Evolutionary conservation across 495 filamentous ascomycete species (phyloP).

Genomic region (Tuber indicum): DNA sequence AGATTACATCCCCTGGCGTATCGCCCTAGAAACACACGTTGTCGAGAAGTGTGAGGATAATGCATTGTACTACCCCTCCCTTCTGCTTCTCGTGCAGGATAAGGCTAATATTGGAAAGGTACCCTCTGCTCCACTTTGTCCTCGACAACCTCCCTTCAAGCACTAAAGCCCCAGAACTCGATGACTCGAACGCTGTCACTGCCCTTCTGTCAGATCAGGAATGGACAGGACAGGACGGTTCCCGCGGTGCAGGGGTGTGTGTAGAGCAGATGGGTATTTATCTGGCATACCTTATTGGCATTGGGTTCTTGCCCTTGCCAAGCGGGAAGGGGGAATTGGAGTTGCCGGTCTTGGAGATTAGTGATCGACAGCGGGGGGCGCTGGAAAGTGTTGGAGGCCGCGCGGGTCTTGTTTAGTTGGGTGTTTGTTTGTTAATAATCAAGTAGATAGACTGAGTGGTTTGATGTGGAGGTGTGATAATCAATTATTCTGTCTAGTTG

Average conservation of each 20-base stretch:
- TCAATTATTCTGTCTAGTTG: background rate
- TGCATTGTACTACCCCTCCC: constrained; percentile 23
- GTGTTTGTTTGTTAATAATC: background rate
- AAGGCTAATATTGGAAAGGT: constrained; percentile 39
- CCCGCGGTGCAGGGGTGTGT: constrained; percentile 58
- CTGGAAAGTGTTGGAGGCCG: constrained; percentile 34
- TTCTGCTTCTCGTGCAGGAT: background rate
- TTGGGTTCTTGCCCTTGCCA: constrained; percentile 63
- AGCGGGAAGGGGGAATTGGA: constrained; percentile 45
- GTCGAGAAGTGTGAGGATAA: constrained; percentile 36
- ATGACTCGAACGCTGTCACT: constrained; percentile 63
- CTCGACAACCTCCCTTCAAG: constrained; percentile 68
- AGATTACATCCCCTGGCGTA: constrained; percentile 50
- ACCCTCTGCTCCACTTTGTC: constrained; percentile 83
- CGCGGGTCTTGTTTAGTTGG: constrained; percentile 27
- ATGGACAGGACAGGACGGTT: constrained; percentile 60
- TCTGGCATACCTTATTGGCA: constrained; percentile 61
- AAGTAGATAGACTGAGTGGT: background rate
- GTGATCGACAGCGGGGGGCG: constrained; percentile 21
- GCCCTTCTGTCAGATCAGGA: constrained; percentile 57
- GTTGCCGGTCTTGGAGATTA: constrained; percentile 27
- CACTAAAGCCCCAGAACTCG: constrained; percentile 73
- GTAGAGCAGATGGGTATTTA: constrained; percentile 66
- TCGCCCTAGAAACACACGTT: constrained; percentile 47
- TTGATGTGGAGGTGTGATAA: background rate